Evolutionary conservation across 73 alveolate genomes (phyloP).

Genomic region (Paramecium octaurelia): DNA sequence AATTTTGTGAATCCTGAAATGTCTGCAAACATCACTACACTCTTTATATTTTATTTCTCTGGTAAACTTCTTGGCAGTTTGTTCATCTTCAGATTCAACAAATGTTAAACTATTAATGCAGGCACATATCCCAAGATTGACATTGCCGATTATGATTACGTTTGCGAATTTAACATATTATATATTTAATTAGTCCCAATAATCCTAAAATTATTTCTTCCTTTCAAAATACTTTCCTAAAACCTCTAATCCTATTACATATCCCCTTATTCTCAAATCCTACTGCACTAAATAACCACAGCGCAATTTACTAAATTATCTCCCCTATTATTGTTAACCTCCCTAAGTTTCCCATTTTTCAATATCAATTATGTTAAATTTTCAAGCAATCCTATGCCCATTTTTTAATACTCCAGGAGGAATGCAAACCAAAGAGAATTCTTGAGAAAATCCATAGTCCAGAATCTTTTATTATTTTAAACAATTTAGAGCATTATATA

Average conservation of each 20-base stretch:
- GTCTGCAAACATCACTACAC: conserved; percentile 64
- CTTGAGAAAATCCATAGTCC: neutral
- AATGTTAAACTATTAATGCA: conserved; percentile 49
- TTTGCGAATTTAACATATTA: conserved; percentile 38
- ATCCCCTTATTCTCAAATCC: neutral
- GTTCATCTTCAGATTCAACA: neutral
- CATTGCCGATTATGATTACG: conserved; percentile 1
- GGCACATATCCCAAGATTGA: conserved; percentile 59
- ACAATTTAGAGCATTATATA: neutral
- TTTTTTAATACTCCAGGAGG: neutral
- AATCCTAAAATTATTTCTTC: neutral
- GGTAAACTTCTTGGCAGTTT: conserved; percentile 25
- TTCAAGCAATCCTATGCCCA: neutral
- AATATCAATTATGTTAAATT: neutral
- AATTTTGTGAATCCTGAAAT: conserved; percentile 57
- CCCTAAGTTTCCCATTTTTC: neutral
- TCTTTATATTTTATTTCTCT: conserved; percentile 16
- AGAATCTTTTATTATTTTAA: neutral
- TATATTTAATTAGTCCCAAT: neutral
- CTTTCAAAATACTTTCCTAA: neutral
- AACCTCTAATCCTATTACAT: neutral
- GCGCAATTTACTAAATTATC: neutral
- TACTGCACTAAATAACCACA: neutral
- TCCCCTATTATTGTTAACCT: neutral
- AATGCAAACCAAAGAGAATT: neutral